Conservation (phyloP, 495 filamentous ascomycete species). For the Neurospora intermedia region DNA sequence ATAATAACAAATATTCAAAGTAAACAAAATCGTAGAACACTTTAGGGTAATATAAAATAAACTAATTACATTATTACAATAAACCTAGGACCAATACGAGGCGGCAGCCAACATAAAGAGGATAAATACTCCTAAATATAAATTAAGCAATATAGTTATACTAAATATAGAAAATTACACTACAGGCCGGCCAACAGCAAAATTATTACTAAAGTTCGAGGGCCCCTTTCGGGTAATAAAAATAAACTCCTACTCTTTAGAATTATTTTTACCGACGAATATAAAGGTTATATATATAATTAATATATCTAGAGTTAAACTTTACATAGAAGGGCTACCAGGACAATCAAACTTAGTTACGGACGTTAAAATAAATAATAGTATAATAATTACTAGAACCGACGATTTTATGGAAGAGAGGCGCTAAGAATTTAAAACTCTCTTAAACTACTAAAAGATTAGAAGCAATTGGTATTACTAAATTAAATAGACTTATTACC, state of each 20-base stretch:
- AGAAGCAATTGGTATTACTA: too few species aligned
- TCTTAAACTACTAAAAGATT: too few species aligned
- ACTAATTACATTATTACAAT: not conserved
- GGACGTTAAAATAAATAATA: not conserved
- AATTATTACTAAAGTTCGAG: not conserved
- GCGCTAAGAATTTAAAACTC: not conserved
- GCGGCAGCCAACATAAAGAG: not conserved
- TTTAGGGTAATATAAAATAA: too few species aligned
- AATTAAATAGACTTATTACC: too few species aligned
- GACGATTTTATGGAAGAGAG: not conserved
- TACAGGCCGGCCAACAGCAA: not conserved
- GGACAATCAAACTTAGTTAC: rapidly evolving
- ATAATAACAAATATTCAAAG: too few species aligned
- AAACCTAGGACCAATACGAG: not conserved
- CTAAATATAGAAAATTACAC: not conserved
- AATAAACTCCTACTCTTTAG: not conserved
- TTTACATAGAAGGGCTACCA: not conserved
- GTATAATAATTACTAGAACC: not conserved
- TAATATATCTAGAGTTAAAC: not conserved
- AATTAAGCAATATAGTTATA: not conserved
- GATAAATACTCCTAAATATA: not conserved
- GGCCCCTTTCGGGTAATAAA: not conserved
- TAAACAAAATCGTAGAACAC: too few species aligned
- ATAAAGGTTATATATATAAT: not conserved
- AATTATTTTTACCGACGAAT: not conserved